Evolutionary conservation across 78 protist species (phyloP).

Genomic region (Bigelowiella natans): DNA sequence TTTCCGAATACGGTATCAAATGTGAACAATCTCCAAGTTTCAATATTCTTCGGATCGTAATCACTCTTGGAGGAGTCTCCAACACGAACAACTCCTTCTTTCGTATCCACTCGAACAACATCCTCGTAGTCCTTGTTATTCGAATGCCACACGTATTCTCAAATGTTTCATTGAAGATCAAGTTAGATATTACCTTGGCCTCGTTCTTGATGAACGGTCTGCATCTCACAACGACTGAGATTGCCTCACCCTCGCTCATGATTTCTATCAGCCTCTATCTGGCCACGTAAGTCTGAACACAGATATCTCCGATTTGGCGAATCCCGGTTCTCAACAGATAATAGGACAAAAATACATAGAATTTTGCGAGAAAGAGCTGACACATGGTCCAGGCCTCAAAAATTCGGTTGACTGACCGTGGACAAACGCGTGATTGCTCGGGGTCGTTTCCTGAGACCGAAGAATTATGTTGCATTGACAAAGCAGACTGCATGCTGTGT

Average conservation of each 20-base stretch:
- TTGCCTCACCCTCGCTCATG: not conserved
- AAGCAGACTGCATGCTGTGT: too few species aligned
- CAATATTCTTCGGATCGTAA: not conserved
- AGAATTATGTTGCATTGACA: too few species aligned
- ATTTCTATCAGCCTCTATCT: too few species aligned
- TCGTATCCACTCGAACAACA: not conserved
- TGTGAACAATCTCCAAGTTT: not conserved
- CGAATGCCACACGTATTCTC: not conserved
- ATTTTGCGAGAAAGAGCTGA: too few species aligned
- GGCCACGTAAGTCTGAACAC: too few species aligned
- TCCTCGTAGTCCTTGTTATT: not conserved
- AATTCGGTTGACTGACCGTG: too few species aligned
- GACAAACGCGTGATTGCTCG: too few species aligned
- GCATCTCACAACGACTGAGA: not conserved
- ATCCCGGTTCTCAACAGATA: too few species aligned
- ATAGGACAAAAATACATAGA: too few species aligned
- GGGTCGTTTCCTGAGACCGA: too few species aligned
- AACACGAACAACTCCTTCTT: not conserved
- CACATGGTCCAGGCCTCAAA: too few species aligned
- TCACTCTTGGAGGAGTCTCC: not conserved
- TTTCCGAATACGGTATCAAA: not conserved
- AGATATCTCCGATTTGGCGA: too few species aligned
- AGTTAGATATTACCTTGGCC: not conserved
- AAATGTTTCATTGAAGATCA: not conserved
- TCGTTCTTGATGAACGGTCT: not conserved